A percentile compares a stretch with the other conserved stretches of the same genome.
Evolutionary conservation across 176 grass and related monocot species (phyloP).

Genomic region (Ensete ventricosum): DNA sequence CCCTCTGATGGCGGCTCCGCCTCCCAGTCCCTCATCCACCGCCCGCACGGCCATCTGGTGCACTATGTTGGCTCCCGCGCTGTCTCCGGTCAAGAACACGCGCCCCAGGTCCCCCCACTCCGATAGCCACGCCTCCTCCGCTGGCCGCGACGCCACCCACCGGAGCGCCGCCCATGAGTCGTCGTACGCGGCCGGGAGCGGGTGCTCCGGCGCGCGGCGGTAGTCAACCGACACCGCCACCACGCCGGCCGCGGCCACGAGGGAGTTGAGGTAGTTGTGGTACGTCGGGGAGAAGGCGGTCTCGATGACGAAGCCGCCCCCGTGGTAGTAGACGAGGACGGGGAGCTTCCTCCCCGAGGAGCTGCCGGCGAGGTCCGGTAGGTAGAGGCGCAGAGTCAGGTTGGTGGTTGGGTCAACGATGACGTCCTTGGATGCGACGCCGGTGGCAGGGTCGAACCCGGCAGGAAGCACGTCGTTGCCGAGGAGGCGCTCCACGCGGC

Average conservation of each 20-base stretch:
- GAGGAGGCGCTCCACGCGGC: neutral
- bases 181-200: slow-evolving; percentile 57
- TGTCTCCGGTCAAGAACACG: slow-evolving; percentile 10
- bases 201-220: slow-evolving; percentile 71
- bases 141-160: slow-evolving; percentile 41
- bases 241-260: slow-evolving; percentile 36
- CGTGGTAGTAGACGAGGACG: slow-evolving; percentile 59
- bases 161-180: slow-evolving; percentile 38
- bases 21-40: neutral
- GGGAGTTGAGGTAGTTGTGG: slow-evolving; percentile 60
- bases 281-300: slow-evolving; percentile 47
- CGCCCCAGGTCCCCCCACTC: neutral
- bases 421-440: slow-evolving; percentile 7
- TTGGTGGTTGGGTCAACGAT: slow-evolving; percentile 3
- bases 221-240: slow-evolving; percentile 67
- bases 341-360: neutral
- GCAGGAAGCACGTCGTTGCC: neutral
- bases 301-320: slow-evolving; percentile 54
- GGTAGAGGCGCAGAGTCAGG: slow-evolving; percentile 1
- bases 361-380: neutral
- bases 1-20: slow-evolving; percentile 27
- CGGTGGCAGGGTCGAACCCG: neutral
- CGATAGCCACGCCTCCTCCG: slow-evolving; percentile 3
- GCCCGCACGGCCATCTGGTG: slow-evolving; percentile 15
- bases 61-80: slow-evolving; percentile 12